A percentile compares a stretch with the other conserved stretches of the same genome.
Conservation (phyloP, 2,329 filamentous ascomycete species). For the Nothopassalora personata region DNA sequence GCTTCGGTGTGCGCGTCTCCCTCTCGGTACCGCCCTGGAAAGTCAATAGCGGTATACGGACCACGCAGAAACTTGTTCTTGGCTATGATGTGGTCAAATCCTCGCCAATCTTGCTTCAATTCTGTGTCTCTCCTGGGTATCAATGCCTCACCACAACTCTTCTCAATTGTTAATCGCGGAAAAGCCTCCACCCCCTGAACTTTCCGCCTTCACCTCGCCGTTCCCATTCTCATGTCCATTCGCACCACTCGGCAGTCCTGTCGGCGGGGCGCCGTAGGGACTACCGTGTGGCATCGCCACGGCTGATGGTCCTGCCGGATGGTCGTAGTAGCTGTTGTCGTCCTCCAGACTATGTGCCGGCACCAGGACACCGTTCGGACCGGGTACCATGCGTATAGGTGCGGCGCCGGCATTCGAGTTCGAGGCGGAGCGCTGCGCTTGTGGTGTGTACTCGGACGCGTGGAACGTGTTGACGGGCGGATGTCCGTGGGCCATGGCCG, state of each 20-base stretch:
- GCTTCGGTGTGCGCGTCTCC: no score
- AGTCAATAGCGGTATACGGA: no score
- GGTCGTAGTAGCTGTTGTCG: constrained; percentile 6
- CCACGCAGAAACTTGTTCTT: no score
- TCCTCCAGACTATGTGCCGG: background rate
- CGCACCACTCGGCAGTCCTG: constrained; percentile 14
- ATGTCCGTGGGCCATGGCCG: background rate
- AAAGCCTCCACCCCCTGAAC: background rate
- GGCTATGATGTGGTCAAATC: no score
- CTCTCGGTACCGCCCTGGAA: no score
- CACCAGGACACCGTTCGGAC: background rate
- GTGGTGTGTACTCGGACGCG: background rate
- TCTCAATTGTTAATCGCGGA: background rate
- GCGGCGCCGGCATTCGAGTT: background rate
- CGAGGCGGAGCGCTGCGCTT: constrained; percentile 6
- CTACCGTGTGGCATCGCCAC: constrained; percentile 18
- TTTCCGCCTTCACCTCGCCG: constrained; percentile 5
- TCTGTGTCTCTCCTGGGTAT: background rate
- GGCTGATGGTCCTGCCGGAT: background rate
- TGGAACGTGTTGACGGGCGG: constrained; percentile 12
- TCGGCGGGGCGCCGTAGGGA: constrained; percentile 16
- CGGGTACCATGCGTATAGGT: background rate
- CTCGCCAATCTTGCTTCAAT: background rate
- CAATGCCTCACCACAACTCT: background rate
- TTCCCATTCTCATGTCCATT: constrained; percentile 2